These are phyloP conservation scores for Aspergillus cavernicola DNA, from an alignment of 495 filamentous ascomycete genomes.

Conservation along the genomic window DNA sequence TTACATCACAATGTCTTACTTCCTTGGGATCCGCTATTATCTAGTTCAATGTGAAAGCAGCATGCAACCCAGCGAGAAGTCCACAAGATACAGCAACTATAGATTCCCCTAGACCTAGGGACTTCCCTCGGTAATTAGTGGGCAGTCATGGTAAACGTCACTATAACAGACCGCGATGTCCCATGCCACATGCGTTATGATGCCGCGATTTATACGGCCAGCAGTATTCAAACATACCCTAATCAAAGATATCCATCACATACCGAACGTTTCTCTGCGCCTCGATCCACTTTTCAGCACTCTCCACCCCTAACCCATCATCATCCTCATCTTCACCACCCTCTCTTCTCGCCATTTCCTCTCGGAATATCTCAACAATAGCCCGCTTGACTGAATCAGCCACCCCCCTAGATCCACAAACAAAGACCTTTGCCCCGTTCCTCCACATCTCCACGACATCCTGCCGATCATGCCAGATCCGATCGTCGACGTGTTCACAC, in stretches of 20 bases:
- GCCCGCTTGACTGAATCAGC: neutral
- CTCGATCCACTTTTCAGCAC: neutral
- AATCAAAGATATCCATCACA: slow-evolving; percentile 9
- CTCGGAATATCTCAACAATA: neutral
- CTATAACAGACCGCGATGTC: too few relatives aligned
- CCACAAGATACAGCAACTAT: too few relatives aligned
- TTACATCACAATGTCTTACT: too few relatives aligned
- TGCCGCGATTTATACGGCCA: too few relatives aligned
- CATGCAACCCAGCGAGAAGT: too few relatives aligned
- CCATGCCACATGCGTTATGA: too few relatives aligned
- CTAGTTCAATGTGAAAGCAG: too few relatives aligned
- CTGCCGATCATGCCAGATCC: neutral
- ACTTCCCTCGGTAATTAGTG: too few relatives aligned
- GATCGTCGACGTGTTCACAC: slow-evolving; percentile 2
- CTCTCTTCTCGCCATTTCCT: neutral
- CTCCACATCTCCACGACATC: neutral
- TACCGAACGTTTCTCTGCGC: slow-evolving; percentile 2
- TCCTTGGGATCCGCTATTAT: too few relatives aligned
- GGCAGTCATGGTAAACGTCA: too few relatives aligned
- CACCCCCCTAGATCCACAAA: slow-evolving; percentile 8
- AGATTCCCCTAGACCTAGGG: too few relatives aligned
- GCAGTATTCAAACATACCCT: neutral
- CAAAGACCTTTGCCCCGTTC: slow-evolving; percentile 6
- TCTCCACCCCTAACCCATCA: neutral
- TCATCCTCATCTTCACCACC: neutral